Base-by-base conservation (phyloP, 83 land plant species). In the Diphasiastrum complanatum region DNA sequence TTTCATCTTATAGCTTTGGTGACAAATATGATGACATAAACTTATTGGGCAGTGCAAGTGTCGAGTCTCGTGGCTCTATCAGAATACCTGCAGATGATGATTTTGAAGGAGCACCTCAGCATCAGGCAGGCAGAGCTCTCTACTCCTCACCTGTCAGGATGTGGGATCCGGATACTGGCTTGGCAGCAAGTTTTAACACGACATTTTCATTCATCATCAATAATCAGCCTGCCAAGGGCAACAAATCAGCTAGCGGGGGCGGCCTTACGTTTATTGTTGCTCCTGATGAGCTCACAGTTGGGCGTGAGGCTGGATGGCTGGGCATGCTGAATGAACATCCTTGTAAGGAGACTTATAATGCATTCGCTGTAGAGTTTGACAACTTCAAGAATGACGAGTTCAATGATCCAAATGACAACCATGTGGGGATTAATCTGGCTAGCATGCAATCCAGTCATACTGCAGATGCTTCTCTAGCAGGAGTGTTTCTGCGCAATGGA, bases 351-450 rank as follows among this genome's bases (percentile, higher is more conserved):
- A 33, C 12, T 2, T 33, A 33, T 26, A 33, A 57, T 24, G 25
- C 41, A 0, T 81, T 81, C 37, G 77, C 78, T 0, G 71, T 81
- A 2, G 84, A 81, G 48, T 81, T 81, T 60, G 84, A 81, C 61
- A 77, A 77, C 0, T 65, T 66, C 37, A 50, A 67, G 23, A 69
- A 77, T 40, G 45, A 43, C 12, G 72, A 66, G 63, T 77, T 81
- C 28, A 38, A 25, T 5, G 84, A 81, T 20, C 69, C 61, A 3
- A 58, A 80, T 32, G 71, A 69, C 33, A 78, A 80, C 54, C 85
- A 81, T 26, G 66, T 81, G 10, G 85, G 85, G 27, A 57, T 83
- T 30, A 68, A 79, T 50, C 19, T 79, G 47, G 75, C 78, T 47
- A 47, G 56, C 36, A 10, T 79, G 53, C 10, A 2, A 0, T 83